Base-by-base conservation (phyloP, 768 basidiomycete genomes). In the Aureoboletus auriporus region DNA sequence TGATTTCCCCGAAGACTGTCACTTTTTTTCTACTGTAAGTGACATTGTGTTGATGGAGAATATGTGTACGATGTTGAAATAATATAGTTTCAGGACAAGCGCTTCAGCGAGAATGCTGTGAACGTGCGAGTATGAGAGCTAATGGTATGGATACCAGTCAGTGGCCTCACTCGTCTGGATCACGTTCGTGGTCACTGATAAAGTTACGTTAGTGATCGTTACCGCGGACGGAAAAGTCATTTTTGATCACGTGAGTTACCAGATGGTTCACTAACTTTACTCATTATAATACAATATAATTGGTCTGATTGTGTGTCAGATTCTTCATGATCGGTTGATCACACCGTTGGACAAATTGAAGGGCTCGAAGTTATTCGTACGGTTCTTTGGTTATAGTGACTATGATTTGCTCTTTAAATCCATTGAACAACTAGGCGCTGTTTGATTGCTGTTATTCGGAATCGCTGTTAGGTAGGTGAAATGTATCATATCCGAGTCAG, bases 21-120 rank as follows among this genome's bases (percentile, higher is more conserved):
- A 64, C 3, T 76, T 78, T 72, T 80, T 47, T 79, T 83, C 54
- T 79, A 80, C 37, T 83, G 81, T 82, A 52, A 34, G 75, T 28
- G 10, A 1, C 20, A 23, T 23, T 23, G 20, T 23, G 20, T 4
- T 23, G 20, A 23, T 23, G 20, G 20, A 23, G 20, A 23, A 23
- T 4, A 23, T 23, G 20, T 23, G 12, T 13, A 8, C 13, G 14
- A 27, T 27, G 20, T 34, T 10, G 9, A 17, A 39, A 44, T 33
- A 33, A 33, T 8, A 30, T 20, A 64, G 62, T 48, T 44, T 60
- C 56, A 0, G 63, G 63, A 0, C 63, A 66, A 5, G 65, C 51
- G 0, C 2, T 57, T 10, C 54, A 65, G 42, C 51, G 50, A 35
- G 44, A 51, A 2, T 39, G 46, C 13, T 9, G 31, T 33, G 31